These are phyloP conservation scores for Metschnikowia henanensis DNA, from an alignment of 805 yeast species.

Conservation along the genomic window DNA sequence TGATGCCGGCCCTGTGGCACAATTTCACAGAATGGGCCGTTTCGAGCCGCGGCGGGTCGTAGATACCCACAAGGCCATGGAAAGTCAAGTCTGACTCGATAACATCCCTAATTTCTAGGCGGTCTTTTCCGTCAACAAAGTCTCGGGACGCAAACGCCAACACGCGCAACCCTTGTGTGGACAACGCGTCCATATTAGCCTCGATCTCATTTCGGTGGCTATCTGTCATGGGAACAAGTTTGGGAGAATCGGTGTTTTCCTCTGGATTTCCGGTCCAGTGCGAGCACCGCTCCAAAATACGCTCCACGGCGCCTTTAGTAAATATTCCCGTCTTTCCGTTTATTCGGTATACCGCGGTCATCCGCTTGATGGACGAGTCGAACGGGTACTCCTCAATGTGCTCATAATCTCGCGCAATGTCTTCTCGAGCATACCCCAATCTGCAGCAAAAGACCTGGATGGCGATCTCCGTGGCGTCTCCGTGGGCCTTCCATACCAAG, in stretches of 20 bases:
- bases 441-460: conserved; percentile 18
- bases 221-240: conserved; percentile 14
- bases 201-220: conserved; percentile 11
- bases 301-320: conserved; percentile 20
- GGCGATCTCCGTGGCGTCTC: conserved; percentile 19
- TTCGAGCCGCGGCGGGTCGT: conserved; percentile 19
- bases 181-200: conserved; percentile 17
- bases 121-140: conserved; percentile 6
- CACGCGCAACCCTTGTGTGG: conserved; percentile 18
- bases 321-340: conserved; percentile 6
- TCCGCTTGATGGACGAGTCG: conserved; percentile 18
- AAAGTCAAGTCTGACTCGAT: conserved; percentile 16
- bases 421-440: conserved; percentile 21
- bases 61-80: conserved; percentile 19
- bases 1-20: conserved; percentile 19
- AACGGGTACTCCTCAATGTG: conserved; percentile 17
- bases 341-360: conserved; percentile 17
- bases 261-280: conserved; percentile 17
- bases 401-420: conserved; percentile 19
- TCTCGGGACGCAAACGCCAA: conserved; percentile 19
- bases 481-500: conserved; percentile 22
- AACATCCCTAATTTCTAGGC: conserved; percentile 11
- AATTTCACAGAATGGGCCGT: conserved; percentile 15
- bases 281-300: conserved; percentile 16
- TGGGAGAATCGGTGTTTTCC: conserved; percentile 14